Evolutionary conservation across 331 rosid species (phyloP), one percentile per base, ranked within the genome.

Genomic region (Rhamnella rubrinervis): DNA sequence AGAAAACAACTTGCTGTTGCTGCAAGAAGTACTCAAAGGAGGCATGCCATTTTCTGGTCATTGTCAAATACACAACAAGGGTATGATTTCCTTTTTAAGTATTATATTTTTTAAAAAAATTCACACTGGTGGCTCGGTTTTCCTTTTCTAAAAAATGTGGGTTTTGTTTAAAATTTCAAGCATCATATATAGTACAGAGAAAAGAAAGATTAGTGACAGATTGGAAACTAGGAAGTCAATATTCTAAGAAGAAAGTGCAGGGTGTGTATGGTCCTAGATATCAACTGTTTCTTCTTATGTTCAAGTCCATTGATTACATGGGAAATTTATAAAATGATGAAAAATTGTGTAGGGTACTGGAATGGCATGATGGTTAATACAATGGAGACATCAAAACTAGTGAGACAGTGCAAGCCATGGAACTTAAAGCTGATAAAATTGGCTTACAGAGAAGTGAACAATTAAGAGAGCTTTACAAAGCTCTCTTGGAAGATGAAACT

Each of bases 41-140:
- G 95, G 78, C 89, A 92, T 81, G 96, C 92, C 13, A 82, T 92
- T 72, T 87, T 92, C 90, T 92, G 97, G 97, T 83, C 90, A 15
- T 63, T 82, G 62, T 92, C 96, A 62, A 61, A 89, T 14, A 70
- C 75, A 73, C 82, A 87, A 73, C 74, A 84, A 81, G 88, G 96
- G 97, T 92, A 83, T 21, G 38, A 44, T 44, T 12, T 2, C 60
- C 14, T 55, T 64, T 71, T 35, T 25, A 10, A 59, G 38, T 13
- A 31, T 41, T 53, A 37, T 4, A 19, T 64, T 40, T 28, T 23
- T 23, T 23, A 0, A 0, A 0, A 23, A 0, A 23, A 7, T 9
- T 7, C 51, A 17, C 1, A 21, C 21, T 5, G 58, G 58, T 39
- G 71, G 18, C 35, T 31, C 35, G 4, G 5, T 31, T 31, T 31